phyloP scores from a whole-genome alignment of 2,329 filamentous ascomycete genomes.

The Fusarium fracticaudum region DNA sequence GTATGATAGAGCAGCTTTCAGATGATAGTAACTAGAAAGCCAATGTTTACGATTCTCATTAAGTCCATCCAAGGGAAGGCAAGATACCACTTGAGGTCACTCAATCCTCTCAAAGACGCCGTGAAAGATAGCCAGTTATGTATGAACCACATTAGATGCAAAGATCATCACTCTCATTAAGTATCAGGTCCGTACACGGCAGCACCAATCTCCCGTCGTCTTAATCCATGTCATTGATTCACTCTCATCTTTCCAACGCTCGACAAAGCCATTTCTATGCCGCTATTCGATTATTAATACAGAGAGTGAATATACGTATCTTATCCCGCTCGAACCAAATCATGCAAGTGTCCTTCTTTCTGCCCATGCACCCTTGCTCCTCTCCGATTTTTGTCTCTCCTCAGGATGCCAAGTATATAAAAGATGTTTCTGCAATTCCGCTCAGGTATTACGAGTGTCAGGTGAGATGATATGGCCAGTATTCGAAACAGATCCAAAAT shows the following conservation, averaged over 20 bases:
- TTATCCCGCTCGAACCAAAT: constrained; percentile 15
- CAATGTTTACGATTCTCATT: background rate
- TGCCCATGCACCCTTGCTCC: background rate
- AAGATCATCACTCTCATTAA: constrained; percentile 40
- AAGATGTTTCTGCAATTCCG: background rate
- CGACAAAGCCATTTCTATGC: constrained; percentile 28
- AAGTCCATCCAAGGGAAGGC: background rate
- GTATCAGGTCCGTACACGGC: constrained; percentile 14
- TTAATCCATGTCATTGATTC: constrained; percentile 11
- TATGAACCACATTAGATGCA: background rate
- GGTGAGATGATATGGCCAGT: background rate
- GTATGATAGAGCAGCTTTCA: constrained; percentile 35
- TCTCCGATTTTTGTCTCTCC: constrained; percentile 10
- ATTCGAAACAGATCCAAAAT: background rate
- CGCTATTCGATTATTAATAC: constrained; percentile 26
- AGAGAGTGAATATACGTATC: constrained; percentile 26
- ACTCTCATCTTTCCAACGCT: background rate
- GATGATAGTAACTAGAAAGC: background rate
- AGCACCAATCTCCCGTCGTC: constrained; percentile 20
- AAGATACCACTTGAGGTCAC: background rate
- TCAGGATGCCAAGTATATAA: constrained; percentile 14
- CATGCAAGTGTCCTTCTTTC: constrained; percentile 7
- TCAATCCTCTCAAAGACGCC: background rate
- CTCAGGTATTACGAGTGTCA: constrained; percentile 10
- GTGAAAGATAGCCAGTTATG: background rate